Evolutionary conservation across 2,329 filamentous ascomycete species (phyloP).

Genomic region (Magnaporthiopsis rhizophila): DNA sequence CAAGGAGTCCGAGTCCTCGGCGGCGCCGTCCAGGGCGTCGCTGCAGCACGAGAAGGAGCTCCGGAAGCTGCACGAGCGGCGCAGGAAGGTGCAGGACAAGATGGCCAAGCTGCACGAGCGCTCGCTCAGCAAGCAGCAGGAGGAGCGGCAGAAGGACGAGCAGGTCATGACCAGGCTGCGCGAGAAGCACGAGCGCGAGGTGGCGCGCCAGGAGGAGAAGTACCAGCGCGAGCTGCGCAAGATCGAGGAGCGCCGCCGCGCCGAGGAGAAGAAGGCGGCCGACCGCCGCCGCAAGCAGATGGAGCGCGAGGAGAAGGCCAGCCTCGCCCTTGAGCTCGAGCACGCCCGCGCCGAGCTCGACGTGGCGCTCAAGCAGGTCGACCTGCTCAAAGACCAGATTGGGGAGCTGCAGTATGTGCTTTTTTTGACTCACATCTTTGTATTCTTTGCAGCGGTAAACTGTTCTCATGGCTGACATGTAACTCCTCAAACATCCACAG

Average conservation of each 20-base stretch:
- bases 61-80: slow-evolving; percentile 52
- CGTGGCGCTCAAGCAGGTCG: slow-evolving; percentile 41
- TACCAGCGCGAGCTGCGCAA: slow-evolving; percentile 56
- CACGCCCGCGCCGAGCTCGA: slow-evolving; percentile 42
- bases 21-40: slow-evolving; percentile 15
- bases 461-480: neutral
- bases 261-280: slow-evolving; percentile 53
- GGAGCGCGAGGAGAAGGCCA: slow-evolving; percentile 45
- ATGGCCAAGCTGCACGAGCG: slow-evolving; percentile 47
- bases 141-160: slow-evolving; percentile 29
- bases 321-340: slow-evolving; percentile 45
- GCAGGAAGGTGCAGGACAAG: slow-evolving; percentile 55
- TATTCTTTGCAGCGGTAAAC: too few relatives aligned
- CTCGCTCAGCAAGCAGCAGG: slow-evolving; percentile 30
- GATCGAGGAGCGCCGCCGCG: slow-evolving; percentile 54
- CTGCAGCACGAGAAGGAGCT: slow-evolving; percentile 55
- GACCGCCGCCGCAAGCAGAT: slow-evolving; percentile 39
- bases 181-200: slow-evolving; percentile 55
- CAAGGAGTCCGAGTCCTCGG: slow-evolving; percentile 26
- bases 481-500: neutral
- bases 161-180: slow-evolving; percentile 46
- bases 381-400: slow-evolving; percentile 45
- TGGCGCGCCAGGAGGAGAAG: slow-evolving; percentile 59
- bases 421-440: neutral
- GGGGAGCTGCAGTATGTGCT: slow-evolving; percentile 41